phyloP scores from a whole-genome alignment of 129 eudicot species.

The Lactuca saligna region DNA sequence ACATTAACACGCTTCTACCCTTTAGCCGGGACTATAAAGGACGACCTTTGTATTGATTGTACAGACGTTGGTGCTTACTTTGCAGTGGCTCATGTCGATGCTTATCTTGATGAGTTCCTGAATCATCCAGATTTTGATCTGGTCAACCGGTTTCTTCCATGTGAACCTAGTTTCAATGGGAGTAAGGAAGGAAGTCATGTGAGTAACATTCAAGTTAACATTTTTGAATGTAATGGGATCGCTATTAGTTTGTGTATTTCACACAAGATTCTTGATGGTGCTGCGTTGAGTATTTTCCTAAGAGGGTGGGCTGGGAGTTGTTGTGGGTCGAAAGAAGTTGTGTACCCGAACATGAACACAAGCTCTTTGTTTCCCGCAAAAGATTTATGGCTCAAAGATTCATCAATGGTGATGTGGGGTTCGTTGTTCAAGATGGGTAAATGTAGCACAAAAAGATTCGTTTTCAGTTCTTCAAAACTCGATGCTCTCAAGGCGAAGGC shows the following conservation, averaged over 20 bases:
- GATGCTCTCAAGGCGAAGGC: constrained; percentile 33
- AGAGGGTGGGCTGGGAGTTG: constrained; percentile 46
- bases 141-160: constrained; percentile 47
- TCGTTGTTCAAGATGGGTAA: constrained; percentile 58
- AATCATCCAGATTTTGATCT: constrained; percentile 30
- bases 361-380: constrained; percentile 50
- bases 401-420: constrained; percentile 57
- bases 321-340: constrained; percentile 4
- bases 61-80: constrained; percentile 60
- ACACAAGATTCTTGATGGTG: constrained; percentile 71
- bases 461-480: constrained; percentile 43
- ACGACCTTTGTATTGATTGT: constrained; percentile 59
- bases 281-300: constrained; percentile 44
- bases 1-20: constrained; percentile 64
- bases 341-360: constrained; percentile 43
- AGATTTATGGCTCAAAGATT: constrained; percentile 52
- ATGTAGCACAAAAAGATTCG: constrained; percentile 52
- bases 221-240: constrained; percentile 65
- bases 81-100: constrained; percentile 36
- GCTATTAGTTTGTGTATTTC: constrained; percentile 64
- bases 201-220: constrained; percentile 51
- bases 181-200: constrained; percentile 28
- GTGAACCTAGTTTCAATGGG: constrained; percentile 31
- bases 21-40: constrained; percentile 55
- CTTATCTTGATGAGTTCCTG: constrained; percentile 36